A percentile compares a stretch with the other conserved stretches of the same genome.
phyloP scores from a whole-genome alignment of 352 stramenopile species.

The Plasmopara halstedii region DNA sequence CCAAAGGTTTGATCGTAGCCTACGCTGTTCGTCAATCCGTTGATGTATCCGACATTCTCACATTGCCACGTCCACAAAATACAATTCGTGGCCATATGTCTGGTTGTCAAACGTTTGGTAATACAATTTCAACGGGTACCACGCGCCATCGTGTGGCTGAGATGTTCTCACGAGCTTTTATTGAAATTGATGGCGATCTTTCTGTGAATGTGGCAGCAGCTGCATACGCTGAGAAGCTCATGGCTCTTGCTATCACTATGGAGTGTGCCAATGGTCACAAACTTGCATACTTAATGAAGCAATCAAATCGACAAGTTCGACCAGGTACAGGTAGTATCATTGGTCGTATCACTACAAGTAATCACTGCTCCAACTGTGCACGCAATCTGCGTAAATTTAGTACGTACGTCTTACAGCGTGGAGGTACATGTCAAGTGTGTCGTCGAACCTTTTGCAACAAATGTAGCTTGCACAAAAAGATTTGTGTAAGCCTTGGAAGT shows the following conservation, averaged over 20 bases:
- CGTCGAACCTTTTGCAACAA: conserved; percentile 27
- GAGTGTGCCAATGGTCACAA: conserved; percentile 36
- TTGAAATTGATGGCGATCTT: conserved; percentile 26
- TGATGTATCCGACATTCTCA: conserved; percentile 20
- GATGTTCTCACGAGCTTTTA: conserved; percentile 28
- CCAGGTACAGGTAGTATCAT: conserved; percentile 6
- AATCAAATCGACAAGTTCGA: conserved; percentile 17
- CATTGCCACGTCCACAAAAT: conserved; percentile 21
- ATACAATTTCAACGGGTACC: conserved; percentile 5
- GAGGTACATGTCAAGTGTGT: conserved; percentile 28
- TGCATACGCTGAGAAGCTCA: conserved; percentile 21
- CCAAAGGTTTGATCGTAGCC: conserved; percentile 18
- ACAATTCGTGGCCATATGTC: conserved; percentile 34
- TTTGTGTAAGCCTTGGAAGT: conserved; percentile 20
- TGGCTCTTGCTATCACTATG: conserved; percentile 24
- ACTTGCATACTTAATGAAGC: conserved; percentile 30
- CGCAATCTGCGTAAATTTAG: conserved; percentile 28
- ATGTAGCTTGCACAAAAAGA: conserved; percentile 35
- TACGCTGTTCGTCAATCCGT: conserved; percentile 29
- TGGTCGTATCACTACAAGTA: conserved; percentile 12
- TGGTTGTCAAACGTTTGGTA: conserved; percentile 26
- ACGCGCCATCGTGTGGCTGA: conserved; percentile 17
- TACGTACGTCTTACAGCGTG: conserved; percentile 20
- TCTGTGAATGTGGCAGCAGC: conserved; percentile 16
- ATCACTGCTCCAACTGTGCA: conserved; percentile 25